A percentile compares a stretch with the other conserved stretches of the same genome.
Conservation (phyloP, 306 rosid genomes). For the Cucumis sativus region DNA sequence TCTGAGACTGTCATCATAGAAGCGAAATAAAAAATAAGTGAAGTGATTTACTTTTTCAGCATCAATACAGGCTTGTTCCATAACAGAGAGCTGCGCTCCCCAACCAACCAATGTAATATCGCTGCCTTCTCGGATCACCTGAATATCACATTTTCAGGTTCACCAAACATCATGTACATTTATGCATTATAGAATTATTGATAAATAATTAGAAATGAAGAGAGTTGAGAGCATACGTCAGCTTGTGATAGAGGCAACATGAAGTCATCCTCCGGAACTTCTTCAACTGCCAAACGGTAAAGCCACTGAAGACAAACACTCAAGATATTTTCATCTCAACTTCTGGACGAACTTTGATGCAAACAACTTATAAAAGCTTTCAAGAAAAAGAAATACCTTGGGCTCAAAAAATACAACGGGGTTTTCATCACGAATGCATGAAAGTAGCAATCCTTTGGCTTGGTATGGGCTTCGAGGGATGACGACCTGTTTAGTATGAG, state of each 20-base stretch:
- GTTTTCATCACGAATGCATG: conserved; percentile 84
- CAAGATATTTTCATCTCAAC: conserved; percentile 1
- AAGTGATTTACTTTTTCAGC: conserved; percentile 58
- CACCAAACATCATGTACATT: background rate
- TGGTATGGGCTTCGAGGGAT: conserved; percentile 90
- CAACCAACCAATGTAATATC: conserved; percentile 97
- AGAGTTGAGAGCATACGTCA: conserved; percentile 36
- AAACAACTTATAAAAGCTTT: background rate
- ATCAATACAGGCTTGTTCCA: conserved; percentile 92
- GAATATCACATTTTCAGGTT: conserved; percentile 13
- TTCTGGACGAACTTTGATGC: background rate
- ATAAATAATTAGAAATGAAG: background rate
- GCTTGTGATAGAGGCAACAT: conserved; percentile 89
- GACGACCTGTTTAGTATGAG: conserved; percentile 47
- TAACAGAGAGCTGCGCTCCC: conserved; percentile 85
- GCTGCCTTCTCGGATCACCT: conserved; percentile 69
- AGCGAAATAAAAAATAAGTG: background rate
- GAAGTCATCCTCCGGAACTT: conserved; percentile 82
- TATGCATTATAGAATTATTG: background rate
- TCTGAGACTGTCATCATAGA: background rate
- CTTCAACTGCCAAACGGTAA: conserved; percentile 92
- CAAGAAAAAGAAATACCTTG: conserved; percentile 37
- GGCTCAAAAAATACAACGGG: conserved; percentile 94
- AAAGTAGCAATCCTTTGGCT: conserved; percentile 84
- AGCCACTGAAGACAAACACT: conserved; percentile 55